These are phyloP conservation scores for Ustilago loliicola DNA, from an alignment of 1,284 basidiomycete genomes.

Conservation along the genomic window DNA sequence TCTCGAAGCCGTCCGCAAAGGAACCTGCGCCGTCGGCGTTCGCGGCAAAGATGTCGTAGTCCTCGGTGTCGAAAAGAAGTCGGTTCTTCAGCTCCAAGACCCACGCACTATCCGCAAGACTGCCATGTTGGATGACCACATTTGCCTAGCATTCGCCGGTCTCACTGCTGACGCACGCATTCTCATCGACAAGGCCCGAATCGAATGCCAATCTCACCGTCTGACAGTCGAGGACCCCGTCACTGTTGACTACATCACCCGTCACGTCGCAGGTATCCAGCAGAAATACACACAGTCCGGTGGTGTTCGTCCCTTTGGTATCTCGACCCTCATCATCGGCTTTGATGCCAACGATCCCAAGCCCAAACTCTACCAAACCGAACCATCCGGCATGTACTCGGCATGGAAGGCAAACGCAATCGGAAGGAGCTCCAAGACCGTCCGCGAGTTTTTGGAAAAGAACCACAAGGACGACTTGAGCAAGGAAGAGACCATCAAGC, in stretches of 20 bases:
- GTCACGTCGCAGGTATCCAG: constrained; percentile 96
- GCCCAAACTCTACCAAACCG: constrained; percentile 94
- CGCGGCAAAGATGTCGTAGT: constrained; percentile 95
- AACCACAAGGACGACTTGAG: constrained; percentile 93
- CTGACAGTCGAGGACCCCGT: constrained; percentile 98
- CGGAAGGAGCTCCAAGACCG: constrained; percentile 96
- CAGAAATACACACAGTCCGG: constrained; percentile 99
- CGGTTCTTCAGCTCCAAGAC: constrained; percentile 95
- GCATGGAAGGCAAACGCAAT: constrained; percentile 99
- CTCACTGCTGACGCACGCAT: constrained; percentile 97
- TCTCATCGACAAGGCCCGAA: constrained; percentile 95
- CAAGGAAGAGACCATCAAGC: constrained; percentile 90
- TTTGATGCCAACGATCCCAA: constrained; percentile 92
- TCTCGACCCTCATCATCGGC: constrained; percentile 95
- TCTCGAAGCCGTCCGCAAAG: constrained; percentile 93
- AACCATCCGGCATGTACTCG: constrained; percentile 94
- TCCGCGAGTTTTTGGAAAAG: constrained; percentile 98
- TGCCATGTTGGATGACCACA: constrained; percentile 97
- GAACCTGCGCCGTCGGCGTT: constrained; percentile 97
- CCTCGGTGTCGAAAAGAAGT: constrained; percentile 99
- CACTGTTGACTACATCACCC: constrained; percentile 97
- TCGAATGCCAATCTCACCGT: constrained; percentile 97
- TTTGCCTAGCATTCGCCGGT: constrained; percentile 97
- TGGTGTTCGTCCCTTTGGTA: constrained; percentile 97
- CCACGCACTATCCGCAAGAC: constrained; percentile 97